Base-by-base conservation (phyloP, 306 rosid genomes). In the Boehmeria nivea region DNA sequence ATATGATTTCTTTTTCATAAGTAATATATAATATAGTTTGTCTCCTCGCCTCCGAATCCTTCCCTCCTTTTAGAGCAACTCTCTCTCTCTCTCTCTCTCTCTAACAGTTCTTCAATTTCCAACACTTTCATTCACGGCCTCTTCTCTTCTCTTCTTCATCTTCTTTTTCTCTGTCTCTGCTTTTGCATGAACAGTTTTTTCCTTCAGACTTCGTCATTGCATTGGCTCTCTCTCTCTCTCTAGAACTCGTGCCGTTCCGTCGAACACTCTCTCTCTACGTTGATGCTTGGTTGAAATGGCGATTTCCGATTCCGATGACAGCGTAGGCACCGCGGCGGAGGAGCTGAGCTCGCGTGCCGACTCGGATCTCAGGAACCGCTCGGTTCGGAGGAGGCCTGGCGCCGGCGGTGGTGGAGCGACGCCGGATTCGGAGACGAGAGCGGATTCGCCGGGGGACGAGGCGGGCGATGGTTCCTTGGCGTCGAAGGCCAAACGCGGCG, bases 331-430 rank as follows among this genome's bases (percentile, higher is more conserved):
- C 71, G 15, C 66, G 0, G 50, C 16, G 40, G 15, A 55, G 26
- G 10, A 63, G 8, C 45, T 65, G 26, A 65, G 37, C 25, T 22
- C 65, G n/a, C 27, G 2, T 43, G 24, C 42, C 40, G 81, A 62
- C 33, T 72, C 78, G 44, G 91, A 85, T 76, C 64, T 57, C 67
- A 72, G 40, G 45, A 40, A 40, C 34, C 49, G 62, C 3, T 63
- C 78, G 7, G 39, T 78, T 44, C 87, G 91, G 25, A 78, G 77
- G 52, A 66, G 95, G 39, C 65, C 70, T 25, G 45, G 16, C 53
- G 42, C 71, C 23, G n/a, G 63, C 33, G 69, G 61, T 8, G 56
- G 39, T 43, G 68, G 23, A 7, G 64, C 60, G 42, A 72, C 79
- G 58, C 69, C 73, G 24, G 48, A 72, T n/a, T 54, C 65, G 1